Percentiles rank a stretch among this genome's conserved stretches.
These are phyloP conservation scores for Musa balbisiana DNA, from an alignment of 202 grass and related monocot genomes.

Conservation along the genomic window DNA sequence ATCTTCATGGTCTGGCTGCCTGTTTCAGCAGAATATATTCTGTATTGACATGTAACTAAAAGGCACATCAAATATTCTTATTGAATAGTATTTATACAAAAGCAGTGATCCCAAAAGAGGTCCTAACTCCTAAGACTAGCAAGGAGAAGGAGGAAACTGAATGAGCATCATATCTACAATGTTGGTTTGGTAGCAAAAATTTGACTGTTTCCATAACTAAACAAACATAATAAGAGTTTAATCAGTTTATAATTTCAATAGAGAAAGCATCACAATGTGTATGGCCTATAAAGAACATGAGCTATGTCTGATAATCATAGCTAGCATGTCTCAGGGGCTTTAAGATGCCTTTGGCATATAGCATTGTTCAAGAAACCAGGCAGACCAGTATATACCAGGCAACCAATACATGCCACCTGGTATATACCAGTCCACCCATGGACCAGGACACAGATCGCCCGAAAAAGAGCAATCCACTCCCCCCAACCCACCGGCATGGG, in stretches of 20 bases:
- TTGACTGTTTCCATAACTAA: neutral
- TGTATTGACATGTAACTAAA: neutral
- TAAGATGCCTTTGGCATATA: no score
- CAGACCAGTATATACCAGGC: no score
- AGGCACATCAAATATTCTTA: neutral
- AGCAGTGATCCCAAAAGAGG: neutral
- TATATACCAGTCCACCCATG: no score
- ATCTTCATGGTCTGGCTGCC: constrained; percentile 82
- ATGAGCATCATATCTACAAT: neutral
- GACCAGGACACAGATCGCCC: no score
- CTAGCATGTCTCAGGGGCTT: no score
- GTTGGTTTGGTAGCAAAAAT: neutral
- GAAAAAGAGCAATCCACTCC: no score
- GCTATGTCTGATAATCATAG: no score
- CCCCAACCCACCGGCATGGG: no score
- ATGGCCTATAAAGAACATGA: no score
- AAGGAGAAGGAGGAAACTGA: neutral
- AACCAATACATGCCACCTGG: no score
- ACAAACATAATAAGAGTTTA: neutral
- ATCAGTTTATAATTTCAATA: neutral
- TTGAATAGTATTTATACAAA: neutral
- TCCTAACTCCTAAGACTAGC: neutral
- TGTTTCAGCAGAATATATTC: constrained; percentile 30
- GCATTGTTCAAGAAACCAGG: no score
- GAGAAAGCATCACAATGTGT: no score